Conservation (phyloP, 2,329 filamentous ascomycete genomes). For the Drechslerella stenobrocha region DNA sequence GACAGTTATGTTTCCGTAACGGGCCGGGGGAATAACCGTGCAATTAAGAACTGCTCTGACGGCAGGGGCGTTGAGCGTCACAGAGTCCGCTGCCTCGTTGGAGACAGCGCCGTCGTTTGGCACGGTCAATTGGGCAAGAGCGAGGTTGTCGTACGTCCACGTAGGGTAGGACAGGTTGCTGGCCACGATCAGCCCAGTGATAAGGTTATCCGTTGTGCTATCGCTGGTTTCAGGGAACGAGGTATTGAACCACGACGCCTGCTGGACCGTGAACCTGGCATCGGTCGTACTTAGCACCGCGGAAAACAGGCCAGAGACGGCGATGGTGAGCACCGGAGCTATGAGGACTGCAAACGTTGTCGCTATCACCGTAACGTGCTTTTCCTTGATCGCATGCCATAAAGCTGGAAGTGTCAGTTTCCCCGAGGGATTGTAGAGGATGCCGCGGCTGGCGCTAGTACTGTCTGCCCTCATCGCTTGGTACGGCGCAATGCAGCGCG, state of each 20-base stretch:
- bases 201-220: constrained; percentile 36
- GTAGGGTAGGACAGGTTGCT: constrained; percentile 61
- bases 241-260: constrained; percentile 33
- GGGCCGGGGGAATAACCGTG: constrained; percentile 69
- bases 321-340: constrained; percentile 40
- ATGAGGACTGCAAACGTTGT: constrained; percentile 44
- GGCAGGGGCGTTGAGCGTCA: constrained; percentile 67
- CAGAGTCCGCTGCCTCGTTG: constrained; percentile 67
- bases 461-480: constrained; percentile 41
- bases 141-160: constrained; percentile 65
- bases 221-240: constrained; percentile 18
- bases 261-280: constrained; percentile 19
- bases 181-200: constrained; percentile 25
- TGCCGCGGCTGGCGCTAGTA: constrained; percentile 37
- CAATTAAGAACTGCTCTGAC: constrained; percentile 53
- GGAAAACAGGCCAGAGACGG: constrained; percentile 43
- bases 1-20: constrained; percentile 68
- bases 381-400: constrained; percentile 46
- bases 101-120: constrained; percentile 67
- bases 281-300: constrained; percentile 13
- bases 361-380: constrained; percentile 42
- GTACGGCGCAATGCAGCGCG: constrained; percentile 36
- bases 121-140: constrained; percentile 66
- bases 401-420: constrained; percentile 40
- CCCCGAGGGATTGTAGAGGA: constrained; percentile 41